Base-by-base conservation (phyloP, 2,329 filamentous ascomycete genomes). In the Cytospora mali region DNA sequence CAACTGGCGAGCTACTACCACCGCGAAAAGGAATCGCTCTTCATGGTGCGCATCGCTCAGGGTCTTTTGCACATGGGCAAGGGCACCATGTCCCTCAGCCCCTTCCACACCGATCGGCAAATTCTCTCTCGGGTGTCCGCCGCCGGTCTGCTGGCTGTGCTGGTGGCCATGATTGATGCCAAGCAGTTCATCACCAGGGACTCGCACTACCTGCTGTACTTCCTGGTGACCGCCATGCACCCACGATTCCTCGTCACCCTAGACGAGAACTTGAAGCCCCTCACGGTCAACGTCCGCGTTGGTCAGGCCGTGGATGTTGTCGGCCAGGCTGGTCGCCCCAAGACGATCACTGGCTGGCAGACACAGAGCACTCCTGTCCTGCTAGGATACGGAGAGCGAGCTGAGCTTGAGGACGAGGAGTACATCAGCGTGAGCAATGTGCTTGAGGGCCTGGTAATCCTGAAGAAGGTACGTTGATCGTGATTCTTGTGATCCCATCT, bases 331-430 rank as follows among this genome's bases (percentile, higher is more conserved):
- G 95, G 95, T 74, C 87, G 94, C 66, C 95, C 95, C 69, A 98
- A 99, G 88, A 99, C 95, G 2, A 99, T 99, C 71, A 99, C 95
- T 11, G 95, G 95, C 58, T 99, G 95, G 95, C 95, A 99, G 79
- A 99, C 95, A 68, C 95, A 99, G 82, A 97, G 92, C 80, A 99
- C 95, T n/a, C 95, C 95, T 0, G 95, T 99, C 53, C 81, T 99
- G 64, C 81, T 99, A 70, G 89, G 92, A n/a, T 90, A 97, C 73
- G 95, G 96, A 31, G 95, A 99, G 81, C 85, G 96, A 71, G 95
- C 95, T 11, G 95, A 99, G 81, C 81, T 99, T 56, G 95, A 99
- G 77, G 95, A 99, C 72, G 95, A 99, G 79, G 89, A 99, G 79
- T 99, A 98, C 75, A 89, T 98, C 68, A 92, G 90, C 76, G 80